Evolutionary conservation across 148 eudicot species (phyloP), one percentile per base, ranked within the genome.

Genomic region (Rhododendron griersonianum): DNA sequence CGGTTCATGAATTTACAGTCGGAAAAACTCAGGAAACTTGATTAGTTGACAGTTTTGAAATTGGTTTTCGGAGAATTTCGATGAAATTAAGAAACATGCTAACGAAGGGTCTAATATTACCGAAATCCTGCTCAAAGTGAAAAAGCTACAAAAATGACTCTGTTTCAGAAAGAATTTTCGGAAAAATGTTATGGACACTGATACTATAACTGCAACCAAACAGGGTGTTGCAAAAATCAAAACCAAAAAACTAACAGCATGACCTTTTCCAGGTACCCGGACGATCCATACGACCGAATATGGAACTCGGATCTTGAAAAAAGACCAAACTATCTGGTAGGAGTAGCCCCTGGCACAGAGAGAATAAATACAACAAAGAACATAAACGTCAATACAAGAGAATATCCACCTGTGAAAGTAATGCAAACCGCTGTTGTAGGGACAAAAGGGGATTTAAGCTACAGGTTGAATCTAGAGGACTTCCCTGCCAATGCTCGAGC

Each of bases 401-500:
- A 97, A 87, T 95, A 93, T 83, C 99, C 99, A 39, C 99, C 99
- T 0, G 93, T 92, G 8, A 94, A 94, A 88, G 98, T 97, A 25
- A 97, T 97, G 99, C 99, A 97, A 86, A 95, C 95, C 16, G 99
- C 96, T 51, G 99, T 97, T 67, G 94, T 92, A 82, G 98, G 99
- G 82, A 93, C 96, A 80, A 47, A 92, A 88, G 95, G 98, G 35
- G 86, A 80, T 19, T 89, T 97, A 39, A 93, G 89, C 87, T 97
- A 97, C 88, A 91, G 95, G 86, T 67, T 97, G 39, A 92, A 95
- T 84, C 92, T 97, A 23, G 99, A 97, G 81, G 99, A 93, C 86
- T 97, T 97, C 86, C 99, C 99, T 23, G 99, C 93, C 63, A 92
- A 91, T 87, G 99, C 99, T 65, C 94, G 99, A 84, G 99, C 96